phyloP scores from a whole-genome alignment of 805 yeast species.

The Scheffersomyces stipitis region DNA sequence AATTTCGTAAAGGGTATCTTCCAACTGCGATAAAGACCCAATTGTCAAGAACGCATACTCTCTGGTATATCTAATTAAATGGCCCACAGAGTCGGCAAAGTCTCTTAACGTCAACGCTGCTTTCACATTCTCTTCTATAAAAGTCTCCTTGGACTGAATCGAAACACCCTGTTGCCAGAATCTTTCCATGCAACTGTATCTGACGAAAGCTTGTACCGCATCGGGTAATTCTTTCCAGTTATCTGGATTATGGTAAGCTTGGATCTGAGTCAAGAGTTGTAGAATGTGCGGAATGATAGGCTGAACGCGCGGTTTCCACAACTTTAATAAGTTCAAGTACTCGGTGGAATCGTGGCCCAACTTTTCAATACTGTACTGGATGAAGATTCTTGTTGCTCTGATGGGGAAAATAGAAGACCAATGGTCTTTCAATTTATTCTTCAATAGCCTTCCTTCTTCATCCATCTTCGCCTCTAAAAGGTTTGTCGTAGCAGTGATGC shows the following conservation, averaged over 20 bases:
- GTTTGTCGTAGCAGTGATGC: slow-evolving; percentile 75
- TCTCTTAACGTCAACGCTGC: slow-evolving; percentile 93
- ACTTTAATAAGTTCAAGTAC: slow-evolving; percentile 61
- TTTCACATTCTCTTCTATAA: slow-evolving; percentile 88
- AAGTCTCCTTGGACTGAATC: slow-evolving; percentile 88
- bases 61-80: slow-evolving; percentile 89
- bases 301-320: slow-evolving; percentile 93
- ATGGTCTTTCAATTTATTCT: slow-evolving; percentile 76
- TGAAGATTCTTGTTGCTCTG: slow-evolving; percentile 89
- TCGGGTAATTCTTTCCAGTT: slow-evolving; percentile 87
- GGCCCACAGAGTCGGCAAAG: slow-evolving; percentile 97
- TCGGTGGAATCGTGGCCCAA: slow-evolving; percentile 77
- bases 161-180: slow-evolving; percentile 99
- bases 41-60: slow-evolving; percentile 92
- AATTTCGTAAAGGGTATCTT: slow-evolving; percentile 82
- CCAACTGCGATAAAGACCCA: slow-evolving; percentile 86
- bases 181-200: slow-evolving; percentile 83
- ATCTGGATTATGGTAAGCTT: slow-evolving; percentile 89
- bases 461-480: slow-evolving; percentile 82
- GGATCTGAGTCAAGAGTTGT: slow-evolving; percentile 84
- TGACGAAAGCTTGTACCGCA: slow-evolving; percentile 91
- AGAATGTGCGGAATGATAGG: slow-evolving; percentile 90
- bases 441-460: slow-evolving; percentile 76
- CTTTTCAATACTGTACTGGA: slow-evolving; percentile 94
- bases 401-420: slow-evolving; percentile 96